Conservation (phyloP, 306 rosid genomes). For the Senna siamea region DNA sequence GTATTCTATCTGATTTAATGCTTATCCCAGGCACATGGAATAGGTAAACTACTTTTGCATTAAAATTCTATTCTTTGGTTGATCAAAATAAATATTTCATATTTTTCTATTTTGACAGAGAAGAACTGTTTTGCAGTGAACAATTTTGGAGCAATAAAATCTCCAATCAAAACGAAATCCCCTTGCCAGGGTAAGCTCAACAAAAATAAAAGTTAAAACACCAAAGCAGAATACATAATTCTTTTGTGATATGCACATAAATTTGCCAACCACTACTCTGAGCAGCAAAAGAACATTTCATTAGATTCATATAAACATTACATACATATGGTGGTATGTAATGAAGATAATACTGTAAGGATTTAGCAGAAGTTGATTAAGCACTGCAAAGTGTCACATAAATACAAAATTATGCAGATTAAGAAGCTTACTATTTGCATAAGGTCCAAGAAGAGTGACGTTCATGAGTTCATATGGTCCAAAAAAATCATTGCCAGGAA, state of each 20-base stretch:
- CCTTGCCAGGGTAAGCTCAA: neutral
- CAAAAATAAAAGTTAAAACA: neutral
- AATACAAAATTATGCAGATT: constrained; percentile 45
- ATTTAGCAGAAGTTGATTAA: constrained; percentile 4
- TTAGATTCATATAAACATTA: neutral
- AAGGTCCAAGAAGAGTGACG: constrained; percentile 64
- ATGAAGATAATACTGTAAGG: constrained; percentile 2
- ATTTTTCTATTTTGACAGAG: neutral
- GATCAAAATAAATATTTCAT: neutral
- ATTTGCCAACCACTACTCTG: constrained; percentile 25
- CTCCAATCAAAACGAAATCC: constrained; percentile 17
- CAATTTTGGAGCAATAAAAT: constrained; percentile 13
- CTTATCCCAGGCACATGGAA: constrained; percentile 17
- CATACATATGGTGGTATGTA: constrained; percentile 11
- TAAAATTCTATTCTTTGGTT: constrained; percentile 25
- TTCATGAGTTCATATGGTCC: constrained; percentile 93
- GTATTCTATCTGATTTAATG: constrained; percentile 29
- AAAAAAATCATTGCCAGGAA: constrained; percentile 57
- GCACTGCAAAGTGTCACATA: neutral
- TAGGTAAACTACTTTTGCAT: constrained; percentile 13
- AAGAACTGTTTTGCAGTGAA: constrained; percentile 17
- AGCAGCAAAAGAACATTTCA: constrained; percentile 23
- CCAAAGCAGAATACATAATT: neutral
- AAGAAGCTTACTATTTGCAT: constrained; percentile 55
- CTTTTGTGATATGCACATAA: constrained; percentile 20